Percentiles rank a stretch among this genome's conserved stretches.
phyloP scores from a whole-genome alignment of 768 basidiomycete species.

The Suillus alpinus region DNA sequence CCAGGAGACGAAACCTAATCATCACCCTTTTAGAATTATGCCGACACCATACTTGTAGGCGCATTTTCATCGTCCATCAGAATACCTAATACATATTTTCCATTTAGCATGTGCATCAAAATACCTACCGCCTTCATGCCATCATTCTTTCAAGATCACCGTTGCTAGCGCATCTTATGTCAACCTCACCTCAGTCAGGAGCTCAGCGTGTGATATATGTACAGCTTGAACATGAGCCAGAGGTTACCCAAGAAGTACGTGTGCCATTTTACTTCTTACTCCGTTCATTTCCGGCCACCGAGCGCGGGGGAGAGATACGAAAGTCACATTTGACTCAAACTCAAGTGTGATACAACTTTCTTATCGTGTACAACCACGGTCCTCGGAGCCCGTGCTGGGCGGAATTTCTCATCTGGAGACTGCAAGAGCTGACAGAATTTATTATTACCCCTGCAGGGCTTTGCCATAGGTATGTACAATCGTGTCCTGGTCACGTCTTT shows the following conservation, averaged over 20 bases:
- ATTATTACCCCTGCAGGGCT: constrained; percentile 47
- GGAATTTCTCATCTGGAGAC: constrained; percentile 11
- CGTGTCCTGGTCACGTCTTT: constrained; percentile 10
- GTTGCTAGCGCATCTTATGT: constrained; percentile 85
- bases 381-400: constrained; percentile 20
- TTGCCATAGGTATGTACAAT: constrained; percentile 59
- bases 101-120: constrained; percentile 68
- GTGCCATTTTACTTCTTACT: constrained; percentile 16
- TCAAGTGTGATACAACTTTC: constrained; percentile 15
- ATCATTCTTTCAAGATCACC: constrained; percentile 88
- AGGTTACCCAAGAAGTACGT: constrained; percentile 81
- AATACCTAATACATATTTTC: constrained; percentile 11
- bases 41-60: constrained; percentile 76
- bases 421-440: constrained; percentile 17
- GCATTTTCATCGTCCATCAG: constrained; percentile 8
- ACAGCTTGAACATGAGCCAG: constrained; percentile 72
- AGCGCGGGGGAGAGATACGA: constrained; percentile 18
- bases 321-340: constrained; percentile 17
- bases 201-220: constrained; percentile 72
- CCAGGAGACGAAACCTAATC: constrained; percentile 8
- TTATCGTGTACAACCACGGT: constrained; percentile 14
- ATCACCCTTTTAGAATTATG: constrained; percentile 59
- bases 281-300: constrained; percentile 31
- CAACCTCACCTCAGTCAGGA: constrained; percentile 65
- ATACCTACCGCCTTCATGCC: constrained; percentile 74